Base-by-base conservation (phyloP, 2,329 filamentous ascomycete species). In the Fulvia fulva region DNA sequence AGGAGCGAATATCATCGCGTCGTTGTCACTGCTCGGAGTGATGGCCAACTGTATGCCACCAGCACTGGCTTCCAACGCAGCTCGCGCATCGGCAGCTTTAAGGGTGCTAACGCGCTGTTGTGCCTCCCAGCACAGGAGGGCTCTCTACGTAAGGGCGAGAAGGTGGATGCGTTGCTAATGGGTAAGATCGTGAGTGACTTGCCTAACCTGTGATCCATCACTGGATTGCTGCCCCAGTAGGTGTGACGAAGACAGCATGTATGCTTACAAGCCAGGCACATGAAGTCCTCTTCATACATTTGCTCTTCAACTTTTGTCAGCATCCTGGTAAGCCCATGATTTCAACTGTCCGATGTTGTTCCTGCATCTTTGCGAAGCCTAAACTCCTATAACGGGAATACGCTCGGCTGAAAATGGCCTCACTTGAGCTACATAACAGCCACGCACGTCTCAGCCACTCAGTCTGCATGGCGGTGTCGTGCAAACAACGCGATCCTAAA, bases 11-110 rank as follows among this genome's bases (percentile, higher is more conserved):
- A 95, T 73, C 93, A 97, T 71, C 87, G 94, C n/a, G 91, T 87
- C 0, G 76, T 91, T 1, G 85, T 96, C 2, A 80, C 79, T 0
- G 84, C 85, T 1, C 79, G 75, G 11, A 70, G 65, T 0, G 87
- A 92, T 67, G 92, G 92, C 0, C 67, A 77, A 8, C 74, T 97
- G 50, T 79, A 83, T 59, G 94, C 91, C 0, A 83, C 78, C 28
- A 96, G 91, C 69, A 99, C 94, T 0, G 94, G 94, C 5, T 86
- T 88, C 2, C 94, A 99, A 77, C 81, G 94, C 53, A 97, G 93
- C 73, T 95, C 90, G 16, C 84, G 86, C 61, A 91, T 99, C 2
- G 91, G 91, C 0, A 97, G 93, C 73, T 80, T 97, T 65, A 89
- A 87, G 61, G 87, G 88, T 21, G 93, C 94, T 2, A 99, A 99